Percentiles rank a stretch among this genome's conserved stretches.
Evolutionary conservation across 306 rosid species (phyloP).

Genomic region (Dryas octopetala): DNA sequence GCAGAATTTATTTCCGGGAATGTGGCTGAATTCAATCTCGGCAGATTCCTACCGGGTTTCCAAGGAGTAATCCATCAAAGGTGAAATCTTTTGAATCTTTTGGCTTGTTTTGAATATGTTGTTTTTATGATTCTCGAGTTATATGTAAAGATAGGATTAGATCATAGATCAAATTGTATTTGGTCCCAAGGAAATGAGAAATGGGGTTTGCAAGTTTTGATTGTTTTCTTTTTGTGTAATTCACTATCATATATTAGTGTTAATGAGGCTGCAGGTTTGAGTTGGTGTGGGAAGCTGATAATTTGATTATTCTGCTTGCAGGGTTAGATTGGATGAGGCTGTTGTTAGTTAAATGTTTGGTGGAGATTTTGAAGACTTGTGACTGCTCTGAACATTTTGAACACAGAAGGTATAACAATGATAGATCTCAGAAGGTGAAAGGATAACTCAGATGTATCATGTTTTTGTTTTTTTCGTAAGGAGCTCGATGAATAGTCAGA

Average conservation of each 20-base stretch:
- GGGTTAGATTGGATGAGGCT: slow-evolving; percentile 25
- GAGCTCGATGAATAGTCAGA: slow-evolving; percentile 16
- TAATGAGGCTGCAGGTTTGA: not conserved
- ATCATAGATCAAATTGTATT: too few species aligned
- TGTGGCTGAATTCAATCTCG: slow-evolving; percentile 13
- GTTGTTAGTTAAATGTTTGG: slow-evolving; percentile 2
- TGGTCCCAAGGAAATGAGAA: too few species aligned
- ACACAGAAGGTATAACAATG: slow-evolving; percentile 36
- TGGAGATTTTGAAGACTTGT: slow-evolving; percentile 22
- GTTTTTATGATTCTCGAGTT: too few species aligned
- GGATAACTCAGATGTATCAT: slow-evolving; percentile 18
- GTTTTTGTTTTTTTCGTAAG: slow-evolving; percentile 12
- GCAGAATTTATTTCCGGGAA: slow-evolving; percentile 38
- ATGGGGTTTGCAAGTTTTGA: not conserved
- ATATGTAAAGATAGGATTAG: too few species aligned
- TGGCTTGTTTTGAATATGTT: not conserved
- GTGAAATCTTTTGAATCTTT: slow-evolving; percentile 15
- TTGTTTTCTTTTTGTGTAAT: not conserved
- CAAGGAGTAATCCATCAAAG: slow-evolving; percentile 25
- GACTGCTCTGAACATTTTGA: slow-evolving; percentile 14
- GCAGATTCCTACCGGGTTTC: slow-evolving; percentile 27
- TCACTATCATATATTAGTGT: not conserved
- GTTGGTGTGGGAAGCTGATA: slow-evolving; percentile 4
- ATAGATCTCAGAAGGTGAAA: slow-evolving; percentile 33
- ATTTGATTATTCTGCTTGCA: slow-evolving; percentile 33